A percentile compares a stretch with the other conserved stretches of the same genome.
Conservation (phyloP, 2,329 filamentous ascomycete species). For the Chaetomium sp. region DNA sequence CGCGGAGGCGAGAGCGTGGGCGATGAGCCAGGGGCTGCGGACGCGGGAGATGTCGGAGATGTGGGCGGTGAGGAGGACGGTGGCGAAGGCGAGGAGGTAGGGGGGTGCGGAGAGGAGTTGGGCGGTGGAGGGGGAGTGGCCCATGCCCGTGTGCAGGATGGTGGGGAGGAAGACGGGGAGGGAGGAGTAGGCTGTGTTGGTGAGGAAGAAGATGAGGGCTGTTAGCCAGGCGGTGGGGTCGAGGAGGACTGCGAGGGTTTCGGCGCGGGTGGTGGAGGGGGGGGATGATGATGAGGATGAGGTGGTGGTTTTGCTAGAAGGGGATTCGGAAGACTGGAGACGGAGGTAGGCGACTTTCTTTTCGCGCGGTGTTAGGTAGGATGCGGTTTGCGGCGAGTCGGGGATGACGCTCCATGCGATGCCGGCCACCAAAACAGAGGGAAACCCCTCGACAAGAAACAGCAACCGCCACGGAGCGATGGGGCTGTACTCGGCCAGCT, state of each 20-base stretch:
- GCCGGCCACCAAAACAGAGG: conserved; percentile 67
- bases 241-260: conserved; percentile 51
- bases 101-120: conserved; percentile 79
- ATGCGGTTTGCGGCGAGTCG: conserved; percentile 62
- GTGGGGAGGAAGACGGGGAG: conserved; percentile 84
- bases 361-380: conserved; percentile 56
- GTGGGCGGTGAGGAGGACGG: conserved; percentile 65
- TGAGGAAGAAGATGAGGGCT: conserved; percentile 76
- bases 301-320: neutral
- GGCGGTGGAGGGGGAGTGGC: conserved; percentile 57
- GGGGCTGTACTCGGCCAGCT: conserved; percentile 55
- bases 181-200: conserved; percentile 82
- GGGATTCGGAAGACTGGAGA: conserved; percentile 32
- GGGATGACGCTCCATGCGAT: conserved; percentile 71
- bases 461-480: conserved; percentile 81
- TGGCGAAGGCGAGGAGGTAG: conserved; percentile 67
- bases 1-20: conserved; percentile 61
- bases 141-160: conserved; percentile 71
- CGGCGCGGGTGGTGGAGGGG: conserved; percentile 42
- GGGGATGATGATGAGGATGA: conserved; percentile 11
- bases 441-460: conserved; percentile 80
- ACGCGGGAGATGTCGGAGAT: conserved; percentile 60
- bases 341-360: conserved; percentile 65
- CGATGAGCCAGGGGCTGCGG: conserved; percentile 60
- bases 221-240: conserved; percentile 71